Evolutionary conservation across 83 land plant species (phyloP).

Genomic region (Picea mariana): DNA sequence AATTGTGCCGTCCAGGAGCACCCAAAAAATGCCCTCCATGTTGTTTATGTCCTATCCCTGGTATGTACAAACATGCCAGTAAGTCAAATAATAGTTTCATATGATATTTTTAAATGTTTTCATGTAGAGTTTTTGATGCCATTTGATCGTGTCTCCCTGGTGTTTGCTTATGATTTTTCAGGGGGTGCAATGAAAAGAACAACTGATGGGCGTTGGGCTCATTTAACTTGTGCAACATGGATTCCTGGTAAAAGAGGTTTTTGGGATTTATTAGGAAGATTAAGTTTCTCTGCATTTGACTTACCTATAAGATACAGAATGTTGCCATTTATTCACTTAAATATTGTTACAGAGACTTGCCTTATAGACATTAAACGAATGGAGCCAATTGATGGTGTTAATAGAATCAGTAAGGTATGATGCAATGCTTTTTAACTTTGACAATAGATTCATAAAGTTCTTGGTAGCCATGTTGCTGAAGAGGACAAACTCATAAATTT

Average conservation of each 20-base stretch:
- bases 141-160: not conserved
- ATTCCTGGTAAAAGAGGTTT: constrained; percentile 69
- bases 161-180: constrained; percentile 15
- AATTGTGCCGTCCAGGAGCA: constrained; percentile 82
- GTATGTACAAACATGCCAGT: constrained; percentile 23
- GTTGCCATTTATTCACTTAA: not conserved
- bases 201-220: constrained; percentile 96
- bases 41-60: constrained; percentile 89
- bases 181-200: constrained; percentile 97
- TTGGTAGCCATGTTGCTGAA: not conserved
- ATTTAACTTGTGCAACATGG: constrained; percentile 98
- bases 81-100: not conserved
- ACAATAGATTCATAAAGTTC: not conserved
- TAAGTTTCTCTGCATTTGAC: constrained; percentile 8
- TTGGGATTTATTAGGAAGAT: not conserved
- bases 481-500: not conserved
- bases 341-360: constrained; percentile 69
- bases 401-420: constrained; percentile 78
- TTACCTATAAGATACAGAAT: constrained; percentile 8
- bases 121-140: not conserved
- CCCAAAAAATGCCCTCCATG: constrained; percentile 72
- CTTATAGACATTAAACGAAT: constrained; percentile 81
- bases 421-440: not conserved
- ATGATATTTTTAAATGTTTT: not conserved
- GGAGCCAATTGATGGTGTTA: constrained; percentile 97